Evolutionary conservation across 176 grass and related monocot genomes (phyloP), one percentile per base, ranked within the genome.

Genomic region (Guadua angustifolia): DNA sequence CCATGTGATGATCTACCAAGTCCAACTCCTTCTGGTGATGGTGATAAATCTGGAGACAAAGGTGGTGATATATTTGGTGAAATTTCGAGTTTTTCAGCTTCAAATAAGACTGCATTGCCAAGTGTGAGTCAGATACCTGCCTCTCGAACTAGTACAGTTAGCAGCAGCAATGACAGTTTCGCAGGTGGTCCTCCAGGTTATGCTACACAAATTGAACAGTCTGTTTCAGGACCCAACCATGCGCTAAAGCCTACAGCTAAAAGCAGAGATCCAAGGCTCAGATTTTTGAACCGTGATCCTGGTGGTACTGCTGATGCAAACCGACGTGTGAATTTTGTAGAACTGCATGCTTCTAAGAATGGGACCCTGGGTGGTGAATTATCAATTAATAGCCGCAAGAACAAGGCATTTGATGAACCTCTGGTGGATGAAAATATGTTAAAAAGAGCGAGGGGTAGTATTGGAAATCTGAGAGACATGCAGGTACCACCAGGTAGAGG

Each of bases 261-360:
- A 87, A 90, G 81, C 78, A 94, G 93, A 71, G 96, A 99, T 81
- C 96, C 96, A 81, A 92, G 96, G 85, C 88, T 94, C 36, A 94
- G 79, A 60, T 84, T 96, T 75, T 78, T 94, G 77, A 94, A 88
- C 69, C 85, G 81, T 81, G 89, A 92, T 89, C 43, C 68, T 69
- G 78, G 35, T 80, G 56, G 71, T 73, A 36, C 81, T 81, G 63
- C 82, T 32, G 87, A 91, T 22, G 71, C 46, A 36, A 88, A 87
- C 46, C 64, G 19, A 59, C 58, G 7, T 66, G 47, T 49, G 61
- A 77, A 39, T 57, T 65, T 67, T 71, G 53, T 26, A 74, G 93
- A 93, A 18, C 57, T 15, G 38, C 90, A 85, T 77, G 18, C 51
- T 58, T 55, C 62, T 39, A 91, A 89, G 69, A 79, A 83, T 78